Conservation (phyloP, 805 yeast species). For the Saturnispora hagleri region DNA sequence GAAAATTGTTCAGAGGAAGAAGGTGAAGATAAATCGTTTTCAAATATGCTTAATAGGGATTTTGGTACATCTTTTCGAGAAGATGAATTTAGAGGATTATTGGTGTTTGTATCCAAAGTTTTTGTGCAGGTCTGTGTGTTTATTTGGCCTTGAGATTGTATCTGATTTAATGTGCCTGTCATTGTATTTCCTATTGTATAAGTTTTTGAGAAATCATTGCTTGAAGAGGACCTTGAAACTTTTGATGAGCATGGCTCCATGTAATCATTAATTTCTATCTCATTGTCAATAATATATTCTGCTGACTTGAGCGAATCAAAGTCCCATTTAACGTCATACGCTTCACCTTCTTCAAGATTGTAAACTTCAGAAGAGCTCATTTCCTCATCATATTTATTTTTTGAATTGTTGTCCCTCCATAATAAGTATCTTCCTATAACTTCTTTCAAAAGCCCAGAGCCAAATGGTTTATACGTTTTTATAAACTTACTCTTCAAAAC, state of each 20-base stretch:
- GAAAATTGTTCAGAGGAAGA: slow-evolving; percentile 45
- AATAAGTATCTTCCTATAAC: slow-evolving; percentile 61
- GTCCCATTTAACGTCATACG: slow-evolving; percentile 69
- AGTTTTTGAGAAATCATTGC: slow-evolving; percentile 12
- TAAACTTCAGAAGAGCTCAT: slow-evolving; percentile 17
- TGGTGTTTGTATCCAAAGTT: slow-evolving; percentile 1
- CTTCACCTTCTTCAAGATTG: slow-evolving; percentile 20
- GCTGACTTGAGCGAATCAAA: slow-evolving; percentile 72
- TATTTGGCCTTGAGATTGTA: slow-evolving; percentile 12
- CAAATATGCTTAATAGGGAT: slow-evolving; percentile 42
- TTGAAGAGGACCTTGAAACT: slow-evolving; percentile 5
- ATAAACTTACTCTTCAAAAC: slow-evolving; percentile 67
- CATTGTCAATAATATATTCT: slow-evolving; percentile 67
- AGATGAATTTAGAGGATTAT: not conserved
- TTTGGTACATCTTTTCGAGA: slow-evolving; percentile 52
- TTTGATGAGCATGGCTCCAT: not conserved
- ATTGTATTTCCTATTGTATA: slow-evolving; percentile 16
- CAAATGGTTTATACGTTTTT: slow-evolving; percentile 46
- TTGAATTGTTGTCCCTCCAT: slow-evolving; percentile 61
- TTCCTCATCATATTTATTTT: slow-evolving; percentile 40
- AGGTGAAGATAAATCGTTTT: slow-evolving; percentile 21
- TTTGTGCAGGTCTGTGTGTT: slow-evolving; percentile 3
- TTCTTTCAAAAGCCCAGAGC: slow-evolving; percentile 59
- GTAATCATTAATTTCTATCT: slow-evolving; percentile 30
- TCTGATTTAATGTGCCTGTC: slow-evolving; percentile 12